Conservation (phyloP, 2,329 filamentous ascomycete genomes). For the Fusarium heterosporum region DNA sequence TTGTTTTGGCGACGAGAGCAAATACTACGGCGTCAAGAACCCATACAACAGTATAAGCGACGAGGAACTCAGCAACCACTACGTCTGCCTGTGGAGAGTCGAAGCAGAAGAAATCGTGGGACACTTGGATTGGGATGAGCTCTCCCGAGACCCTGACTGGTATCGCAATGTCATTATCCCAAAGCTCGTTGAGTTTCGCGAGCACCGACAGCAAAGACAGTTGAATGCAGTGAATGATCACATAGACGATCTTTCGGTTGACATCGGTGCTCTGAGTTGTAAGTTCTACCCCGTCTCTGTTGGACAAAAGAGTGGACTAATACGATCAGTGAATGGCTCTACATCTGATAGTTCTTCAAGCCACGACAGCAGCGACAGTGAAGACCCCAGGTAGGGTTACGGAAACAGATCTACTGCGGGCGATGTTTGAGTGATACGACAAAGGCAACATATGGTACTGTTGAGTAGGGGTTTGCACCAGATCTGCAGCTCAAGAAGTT, state of each 20-base stretch:
- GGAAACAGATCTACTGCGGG: not conserved
- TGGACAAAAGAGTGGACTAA: not conserved
- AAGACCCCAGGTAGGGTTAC: not conserved
- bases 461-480: too few relatives aligned
- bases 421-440: not conserved
- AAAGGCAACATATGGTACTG: not conserved
- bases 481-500: too few relatives aligned
- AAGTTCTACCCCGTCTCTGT: not conserved
- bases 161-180: constrained; percentile 1
- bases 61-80: not conserved
- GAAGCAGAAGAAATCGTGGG: not conserved
- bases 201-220: not conserved
- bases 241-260: not conserved
- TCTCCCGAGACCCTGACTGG: constrained; percentile 1
- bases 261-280: not conserved
- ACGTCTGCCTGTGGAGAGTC: constrained; percentile 2
- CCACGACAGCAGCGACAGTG: not conserved
- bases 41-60: not conserved
- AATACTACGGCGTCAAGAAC: not conserved
- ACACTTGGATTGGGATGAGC: constrained; percentile 1
- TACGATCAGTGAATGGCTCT: not conserved
- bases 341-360: not conserved
- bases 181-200: not conserved
- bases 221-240: not conserved
- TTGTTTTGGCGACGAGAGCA: not conserved